Base-by-base conservation (phyloP, 805 yeast species). In the Wickerhamomyces chaumierensis region DNA sequence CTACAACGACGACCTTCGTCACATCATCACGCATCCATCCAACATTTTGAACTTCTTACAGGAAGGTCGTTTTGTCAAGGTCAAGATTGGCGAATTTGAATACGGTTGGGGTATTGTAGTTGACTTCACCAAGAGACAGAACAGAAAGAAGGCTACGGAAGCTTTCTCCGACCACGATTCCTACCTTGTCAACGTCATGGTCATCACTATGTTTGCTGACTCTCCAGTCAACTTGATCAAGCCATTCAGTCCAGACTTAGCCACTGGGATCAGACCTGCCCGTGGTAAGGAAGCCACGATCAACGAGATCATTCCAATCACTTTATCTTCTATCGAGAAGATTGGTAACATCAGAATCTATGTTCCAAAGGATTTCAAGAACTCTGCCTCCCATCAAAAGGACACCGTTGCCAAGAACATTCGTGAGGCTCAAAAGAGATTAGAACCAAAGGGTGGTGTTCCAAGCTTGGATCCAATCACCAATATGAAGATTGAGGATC, bases 71-170 rank as follows among this genome's bases (percentile, higher is more conserved):
- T 70, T 92, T 41, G 61, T 88, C 27, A 75, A 78, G 48, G 74
- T 88, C 12, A 69, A 68, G 39, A 68, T 88, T 36, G 61, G 58
- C 17, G 65, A 63, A 6, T 60, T 71, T 35, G 82, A 86, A 43
- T 94, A 87, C 56, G 96, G 96, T n/a, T 92, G 98, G 98, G 96
- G 90, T 41, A 81, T 84, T 55, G 92, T 88, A 12, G 76, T 83
- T 11, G 75, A 77, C 35, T 83, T 79, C 49, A 67, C 73, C 33
- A 88, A 86, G 59, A 71, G 97, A 56, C 60, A 62, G 35, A 73
- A 66, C 51, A 81, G 76, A 52, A 70, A 81, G 54, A 69, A 72
- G 46, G 72, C 74, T 18, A 51, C 70, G 11, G 76, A 73, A 39
- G 65, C 63, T 2, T 85, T 64, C 56, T 68, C 80, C 15, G 96